These are phyloP conservation scores for Pseudocercospora vitis DNA, from an alignment of 2,329 filamentous ascomycete genomes.

Conservation along the genomic window DNA sequence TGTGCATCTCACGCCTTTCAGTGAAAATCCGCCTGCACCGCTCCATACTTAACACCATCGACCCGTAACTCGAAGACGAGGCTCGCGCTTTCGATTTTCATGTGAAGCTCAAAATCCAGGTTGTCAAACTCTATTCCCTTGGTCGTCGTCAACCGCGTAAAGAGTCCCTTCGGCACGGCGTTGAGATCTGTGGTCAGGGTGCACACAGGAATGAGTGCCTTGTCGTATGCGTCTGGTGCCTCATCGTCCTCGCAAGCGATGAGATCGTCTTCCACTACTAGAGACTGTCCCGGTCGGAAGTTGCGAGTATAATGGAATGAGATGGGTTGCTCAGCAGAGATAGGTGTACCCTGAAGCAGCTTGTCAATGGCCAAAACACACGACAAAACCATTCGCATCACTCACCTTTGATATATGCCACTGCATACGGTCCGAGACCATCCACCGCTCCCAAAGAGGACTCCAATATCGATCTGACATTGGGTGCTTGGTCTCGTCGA, in stretches of 20 bases:
- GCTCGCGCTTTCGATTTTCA: constrained; percentile 77
- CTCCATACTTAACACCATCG: constrained; percentile 72
- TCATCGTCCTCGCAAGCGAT: constrained; percentile 72
- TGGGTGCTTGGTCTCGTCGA: constrained; percentile 72
- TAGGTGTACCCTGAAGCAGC: constrained; percentile 60
- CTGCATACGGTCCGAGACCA: constrained; percentile 80
- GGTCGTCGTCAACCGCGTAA: constrained; percentile 74
- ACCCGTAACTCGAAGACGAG: constrained; percentile 77
- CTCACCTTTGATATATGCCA: constrained; percentile 78
- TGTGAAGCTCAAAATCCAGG: constrained; percentile 77
- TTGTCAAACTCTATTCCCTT: constrained; percentile 80
- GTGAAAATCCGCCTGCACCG: constrained; percentile 76
- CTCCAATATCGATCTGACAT: constrained; percentile 76
- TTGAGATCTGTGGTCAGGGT: constrained; percentile 78
- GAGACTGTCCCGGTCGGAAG: constrained; percentile 74
- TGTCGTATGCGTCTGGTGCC: constrained; percentile 56
- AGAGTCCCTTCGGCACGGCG: constrained; percentile 70
- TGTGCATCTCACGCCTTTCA: too few relatives aligned
- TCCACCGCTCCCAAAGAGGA: constrained; percentile 77
- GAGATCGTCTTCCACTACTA: constrained; percentile 76
- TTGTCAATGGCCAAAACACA: constrained; percentile 9
- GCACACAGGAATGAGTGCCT: constrained; percentile 65
- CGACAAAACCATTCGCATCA: constrained; percentile 11
- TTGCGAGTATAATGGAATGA: constrained; percentile 85
- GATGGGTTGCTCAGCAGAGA: constrained; percentile 71